Evolutionary conservation across 2,329 filamentous ascomycete genomes (phyloP).

Genomic region (Xylariaceae sp.): DNA sequence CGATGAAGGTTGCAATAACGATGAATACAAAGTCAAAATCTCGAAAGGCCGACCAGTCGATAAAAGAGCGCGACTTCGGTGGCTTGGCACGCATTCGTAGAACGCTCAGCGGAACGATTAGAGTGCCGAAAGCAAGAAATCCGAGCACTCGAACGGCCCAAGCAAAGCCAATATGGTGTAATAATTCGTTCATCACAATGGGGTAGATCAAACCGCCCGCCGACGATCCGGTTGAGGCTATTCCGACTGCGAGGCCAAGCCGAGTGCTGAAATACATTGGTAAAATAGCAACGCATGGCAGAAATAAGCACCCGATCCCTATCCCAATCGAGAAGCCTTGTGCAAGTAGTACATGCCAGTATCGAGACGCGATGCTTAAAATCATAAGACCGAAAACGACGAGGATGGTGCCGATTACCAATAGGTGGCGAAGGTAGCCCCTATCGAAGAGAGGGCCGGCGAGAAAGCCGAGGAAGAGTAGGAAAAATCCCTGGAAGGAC

Average conservation of each 20-base stretch:
- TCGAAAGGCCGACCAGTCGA: slow-evolving; percentile 37
- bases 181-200: slow-evolving; percentile 24
- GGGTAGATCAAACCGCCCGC: slow-evolving; percentile 32
- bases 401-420: slow-evolving; percentile 12
- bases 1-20: slow-evolving; percentile 30
- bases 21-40: slow-evolving; percentile 36
- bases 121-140: slow-evolving; percentile 25
- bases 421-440: slow-evolving; percentile 21
- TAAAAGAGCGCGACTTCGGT: slow-evolving; percentile 31
- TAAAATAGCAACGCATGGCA: slow-evolving; percentile 34
- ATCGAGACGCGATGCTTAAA: slow-evolving; percentile 34
- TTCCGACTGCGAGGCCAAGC: slow-evolving; percentile 30
- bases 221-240: slow-evolving; percentile 31
- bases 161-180: slow-evolving; percentile 21
- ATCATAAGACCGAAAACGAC: background rate
- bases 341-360: slow-evolving; percentile 40
- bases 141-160: slow-evolving; percentile 27
- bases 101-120: slow-evolving; percentile 22
- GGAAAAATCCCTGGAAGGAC: slow-evolving; percentile 36
- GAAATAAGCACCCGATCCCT: slow-evolving; percentile 39
- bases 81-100: slow-evolving; percentile 34
- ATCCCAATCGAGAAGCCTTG: slow-evolving; percentile 41
- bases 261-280: slow-evolving; percentile 31
- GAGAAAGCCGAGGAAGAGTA: slow-evolving; percentile 29
- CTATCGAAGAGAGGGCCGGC: slow-evolving; percentile 20